These are phyloP conservation scores for Coemansia furcata DNA, from an alignment of 192 early-diverging fungal species.

Conservation along the genomic window DNA sequence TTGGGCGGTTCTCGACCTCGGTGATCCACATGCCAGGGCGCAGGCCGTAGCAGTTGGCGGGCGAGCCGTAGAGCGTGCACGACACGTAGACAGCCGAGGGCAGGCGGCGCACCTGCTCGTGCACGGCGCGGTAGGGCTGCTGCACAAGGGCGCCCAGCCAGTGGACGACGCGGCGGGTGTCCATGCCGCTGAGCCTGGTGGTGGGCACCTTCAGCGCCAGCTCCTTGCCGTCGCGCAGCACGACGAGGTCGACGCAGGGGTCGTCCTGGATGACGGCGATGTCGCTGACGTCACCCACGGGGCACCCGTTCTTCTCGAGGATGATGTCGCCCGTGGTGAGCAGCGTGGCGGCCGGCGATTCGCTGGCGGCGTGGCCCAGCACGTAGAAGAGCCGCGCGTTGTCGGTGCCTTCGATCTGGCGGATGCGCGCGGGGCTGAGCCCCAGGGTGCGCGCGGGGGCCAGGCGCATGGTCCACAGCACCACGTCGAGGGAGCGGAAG, in stretches of 20 bases:
- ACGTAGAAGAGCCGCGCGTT: slow-evolving; percentile 59
- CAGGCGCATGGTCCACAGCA: slow-evolving; percentile 70
- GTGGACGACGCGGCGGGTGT: slow-evolving; percentile 69
- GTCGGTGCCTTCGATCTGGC: slow-evolving; percentile 48
- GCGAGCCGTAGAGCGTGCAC: slow-evolving; percentile 72
- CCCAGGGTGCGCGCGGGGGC: slow-evolving; percentile 68
- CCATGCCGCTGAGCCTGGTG: slow-evolving; percentile 54
- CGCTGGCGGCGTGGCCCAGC: slow-evolving; percentile 54
- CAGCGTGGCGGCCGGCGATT: slow-evolving; percentile 52
- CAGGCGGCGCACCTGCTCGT: slow-evolving; percentile 65
- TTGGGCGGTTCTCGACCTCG: slow-evolving; percentile 63
- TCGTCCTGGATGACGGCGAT: slow-evolving; percentile 54
- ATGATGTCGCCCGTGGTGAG: slow-evolving; percentile 67
- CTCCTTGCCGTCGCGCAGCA: slow-evolving; percentile 73
- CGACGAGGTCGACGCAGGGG: slow-evolving; percentile 56
- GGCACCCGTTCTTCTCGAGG: slow-evolving; percentile 58
- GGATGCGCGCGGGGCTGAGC: slow-evolving; percentile 60
- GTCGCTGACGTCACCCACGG: slow-evolving; percentile 60
- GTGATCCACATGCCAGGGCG: slow-evolving; percentile 77
- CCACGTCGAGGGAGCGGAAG: slow-evolving; percentile 60
- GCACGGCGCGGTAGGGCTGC: slow-evolving; percentile 68
- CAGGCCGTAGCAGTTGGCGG: slow-evolving; percentile 63
- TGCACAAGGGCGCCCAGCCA: slow-evolving; percentile 89
- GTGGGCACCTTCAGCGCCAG: slow-evolving; percentile 65
- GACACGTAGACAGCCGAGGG: slow-evolving; percentile 68